Conservation (phyloP, 2,329 filamentous ascomycete genomes). For the Hymenoscyphus fructigenus region DNA sequence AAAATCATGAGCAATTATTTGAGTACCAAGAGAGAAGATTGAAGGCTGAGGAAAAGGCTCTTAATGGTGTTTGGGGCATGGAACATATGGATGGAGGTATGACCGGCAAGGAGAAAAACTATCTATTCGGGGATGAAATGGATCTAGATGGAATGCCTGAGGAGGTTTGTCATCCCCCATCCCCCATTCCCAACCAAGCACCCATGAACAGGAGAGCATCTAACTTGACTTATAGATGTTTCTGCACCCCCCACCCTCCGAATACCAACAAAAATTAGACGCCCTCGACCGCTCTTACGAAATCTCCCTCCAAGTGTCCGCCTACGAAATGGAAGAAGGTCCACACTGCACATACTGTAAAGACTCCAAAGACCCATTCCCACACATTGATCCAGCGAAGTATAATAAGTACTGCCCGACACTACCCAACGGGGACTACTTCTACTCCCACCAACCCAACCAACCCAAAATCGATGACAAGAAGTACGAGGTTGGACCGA, state of each 20-base stretch:
- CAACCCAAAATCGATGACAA: too few species aligned
- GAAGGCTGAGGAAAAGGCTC: neutral
- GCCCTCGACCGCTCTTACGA: neutral
- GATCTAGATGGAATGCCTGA: neutral
- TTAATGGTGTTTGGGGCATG: neutral
- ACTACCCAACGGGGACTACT: too few species aligned
- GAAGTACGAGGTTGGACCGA: too few species aligned
- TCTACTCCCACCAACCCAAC: too few species aligned
- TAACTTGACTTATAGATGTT: neutral
- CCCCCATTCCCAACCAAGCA: neutral
- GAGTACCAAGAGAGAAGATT: neutral
- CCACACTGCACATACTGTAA: neutral
- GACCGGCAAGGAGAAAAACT: neutral
- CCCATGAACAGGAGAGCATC: neutral
- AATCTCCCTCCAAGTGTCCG: neutral
- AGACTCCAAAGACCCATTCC: neutral
- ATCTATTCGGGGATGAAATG: neutral
- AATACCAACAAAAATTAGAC: neutral
- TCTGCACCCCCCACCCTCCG: neutral
- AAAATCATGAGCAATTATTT: neutral
- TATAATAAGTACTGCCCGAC: neutral
- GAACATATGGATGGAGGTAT: neutral
- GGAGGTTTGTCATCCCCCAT: neutral
- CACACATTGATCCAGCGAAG: neutral
- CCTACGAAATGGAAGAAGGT: neutral